phyloP scores from a whole-genome alignment of 768 basidiomycete genomes.

The Leccinum uliginosum region DNA sequence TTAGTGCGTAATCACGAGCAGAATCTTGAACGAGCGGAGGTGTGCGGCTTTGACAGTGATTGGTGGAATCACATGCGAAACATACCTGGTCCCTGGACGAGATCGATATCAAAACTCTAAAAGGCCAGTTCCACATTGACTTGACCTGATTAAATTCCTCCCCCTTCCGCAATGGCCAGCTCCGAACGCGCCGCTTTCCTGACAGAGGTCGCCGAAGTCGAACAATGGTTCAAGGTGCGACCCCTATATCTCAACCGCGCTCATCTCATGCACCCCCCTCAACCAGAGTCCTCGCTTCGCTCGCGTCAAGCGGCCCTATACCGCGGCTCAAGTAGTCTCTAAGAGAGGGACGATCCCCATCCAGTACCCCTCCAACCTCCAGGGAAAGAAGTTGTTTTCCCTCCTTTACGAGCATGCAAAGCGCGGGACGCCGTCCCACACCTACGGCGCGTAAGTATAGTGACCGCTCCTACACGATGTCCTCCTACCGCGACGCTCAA shows the following conservation, averaged over 20 bases:
- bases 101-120: slow-evolving; percentile 19
- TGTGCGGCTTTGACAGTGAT: slow-evolving; percentile 3
- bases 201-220: slow-evolving; percentile 78
- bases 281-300: slow-evolving; percentile 80
- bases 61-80: slow-evolving; percentile 23
- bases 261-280: not conserved
- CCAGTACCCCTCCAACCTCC: slow-evolving; percentile 78
- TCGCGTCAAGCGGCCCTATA: slow-evolving; percentile 86
- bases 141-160: not conserved
- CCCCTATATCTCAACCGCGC: slow-evolving; percentile 11
- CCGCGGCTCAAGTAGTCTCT: slow-evolving; percentile 87
- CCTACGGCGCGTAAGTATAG: slow-evolving; percentile 96
- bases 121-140: not conserved
- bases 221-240: slow-evolving; percentile 89
- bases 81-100: not conserved
- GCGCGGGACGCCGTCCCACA: slow-evolving; percentile 81
- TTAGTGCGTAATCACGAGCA: slow-evolving; percentile 25
- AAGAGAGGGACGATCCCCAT: slow-evolving; percentile 88
- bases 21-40: not conserved
- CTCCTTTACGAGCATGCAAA: slow-evolving; percentile 73
- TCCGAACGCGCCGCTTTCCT: slow-evolving; percentile 67
- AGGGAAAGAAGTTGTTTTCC: slow-evolving; percentile 83
- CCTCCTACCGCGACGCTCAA: not conserved
- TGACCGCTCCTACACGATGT: not conserved
- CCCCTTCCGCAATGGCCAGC: slow-evolving; percentile 43